Base-by-base conservation (phyloP, 164 flowering plant genomes). In the Tinospora cordifolia region DNA sequence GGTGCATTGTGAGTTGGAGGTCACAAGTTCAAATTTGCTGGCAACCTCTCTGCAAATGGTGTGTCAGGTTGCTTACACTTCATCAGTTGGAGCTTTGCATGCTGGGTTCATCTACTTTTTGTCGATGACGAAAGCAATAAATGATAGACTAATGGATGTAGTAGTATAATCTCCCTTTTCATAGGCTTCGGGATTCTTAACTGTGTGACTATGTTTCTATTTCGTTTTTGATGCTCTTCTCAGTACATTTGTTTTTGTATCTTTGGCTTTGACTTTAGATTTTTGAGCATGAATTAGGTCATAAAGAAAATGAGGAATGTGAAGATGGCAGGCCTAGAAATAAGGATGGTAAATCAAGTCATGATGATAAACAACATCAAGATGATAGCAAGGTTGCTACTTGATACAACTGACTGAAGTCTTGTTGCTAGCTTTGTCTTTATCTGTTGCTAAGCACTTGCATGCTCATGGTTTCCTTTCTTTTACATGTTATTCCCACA, bases 321-420 rank as follows among this genome's bases (percentile, higher is more conserved):
- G 82, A 75, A 36, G 62, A 68, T 63, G 79, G 71, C 51, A 59
- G 25, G 14, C 58, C 81, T 57, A 70, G 62, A 40, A 24, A 27
- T 72, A 66, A 66, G 67, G 73, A 66, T 73, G 7, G 40, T 62
- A 79, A 72, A 57, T 63, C 9, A 71, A 62, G 65, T 63, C 70
- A n/a, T 71, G 78, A 72, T 46, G 74, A 74, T 63, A 71, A 66
- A 36, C 78, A 67, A 27, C 72, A 74, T 22, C 68, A 25, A 60
- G 58, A 63, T 34, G 79, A 76, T 66, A 81, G 76, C 25, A 82
- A 87, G 89, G 89, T 87, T 75, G 67, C 63, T 26, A 59, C 24
- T 70, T 63, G 51, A 69, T 3, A 51, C 25, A 7, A 64, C 27
- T 67, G 51, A 57, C 41, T 25, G 46, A 54, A 47, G 59, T 34